Evolutionary conservation across 2,329 filamentous ascomycete genomes (phyloP).

Genomic region (Apiospora arundinis): DNA sequence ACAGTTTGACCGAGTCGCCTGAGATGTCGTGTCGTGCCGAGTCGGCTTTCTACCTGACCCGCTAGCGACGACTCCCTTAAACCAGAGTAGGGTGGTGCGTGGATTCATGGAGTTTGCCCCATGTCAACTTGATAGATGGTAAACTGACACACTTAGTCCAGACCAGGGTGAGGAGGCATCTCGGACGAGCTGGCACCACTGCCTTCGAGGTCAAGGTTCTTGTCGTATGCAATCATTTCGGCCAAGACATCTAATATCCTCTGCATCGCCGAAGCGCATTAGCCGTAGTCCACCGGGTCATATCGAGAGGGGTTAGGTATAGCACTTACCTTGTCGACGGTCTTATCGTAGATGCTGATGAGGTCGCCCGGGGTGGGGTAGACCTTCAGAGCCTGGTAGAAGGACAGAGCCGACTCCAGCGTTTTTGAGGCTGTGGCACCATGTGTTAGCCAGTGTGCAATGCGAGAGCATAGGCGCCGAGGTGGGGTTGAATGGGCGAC

Average conservation of each 20-base stretch:
- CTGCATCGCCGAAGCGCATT: slow-evolving; percentile 49
- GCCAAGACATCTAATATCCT: slow-evolving; percentile 94
- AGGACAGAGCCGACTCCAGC: slow-evolving; percentile 88
- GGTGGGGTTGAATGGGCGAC: slow-evolving; percentile 15
- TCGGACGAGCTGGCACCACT: slow-evolving; percentile 48
- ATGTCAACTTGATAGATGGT: neutral
- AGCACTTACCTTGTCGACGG: slow-evolving; percentile 81
- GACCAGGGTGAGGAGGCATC: slow-evolving; percentile 55
- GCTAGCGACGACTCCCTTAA: neutral
- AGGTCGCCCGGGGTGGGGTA: slow-evolving; percentile 93
- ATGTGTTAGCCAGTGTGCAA: neutral
- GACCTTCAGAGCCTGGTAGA: slow-evolving; percentile 98
- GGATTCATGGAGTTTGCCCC: neutral
- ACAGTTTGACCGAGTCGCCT: slow-evolving; percentile 19
- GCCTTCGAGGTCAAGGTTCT: slow-evolving; percentile 66
- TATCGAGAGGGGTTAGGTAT: too few species aligned
- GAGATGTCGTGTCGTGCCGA: neutral
- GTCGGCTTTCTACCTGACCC: slow-evolving; percentile 1
- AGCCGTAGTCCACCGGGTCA: neutral
- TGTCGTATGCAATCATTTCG: slow-evolving; percentile 96
- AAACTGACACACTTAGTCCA: slow-evolving; percentile 51
- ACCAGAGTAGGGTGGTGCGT: slow-evolving; percentile 13
- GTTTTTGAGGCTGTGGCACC: slow-evolving; percentile 59
- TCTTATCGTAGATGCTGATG: slow-evolving; percentile 98
- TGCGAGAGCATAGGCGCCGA: slow-evolving; percentile 2